A percentile compares a stretch with the other conserved stretches of the same genome.
phyloP scores from a whole-genome alignment of 2,329 filamentous ascomycete genomes.

The Dryadomyces quercus-mongolicae region DNA sequence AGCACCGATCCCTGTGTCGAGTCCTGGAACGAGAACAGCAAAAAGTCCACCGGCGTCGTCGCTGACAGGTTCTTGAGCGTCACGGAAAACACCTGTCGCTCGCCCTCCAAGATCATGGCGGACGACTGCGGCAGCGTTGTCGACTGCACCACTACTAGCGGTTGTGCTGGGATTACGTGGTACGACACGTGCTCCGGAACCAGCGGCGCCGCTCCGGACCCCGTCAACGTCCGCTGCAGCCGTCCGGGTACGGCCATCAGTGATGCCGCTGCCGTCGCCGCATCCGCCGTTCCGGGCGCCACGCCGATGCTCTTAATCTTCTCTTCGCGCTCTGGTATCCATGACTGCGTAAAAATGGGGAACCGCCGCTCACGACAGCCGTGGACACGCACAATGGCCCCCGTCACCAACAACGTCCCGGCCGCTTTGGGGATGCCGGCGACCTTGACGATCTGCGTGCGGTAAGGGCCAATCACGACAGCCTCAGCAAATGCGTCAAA shows the following conservation, averaged over 20 bases:
- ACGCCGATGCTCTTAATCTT: conserved; percentile 72
- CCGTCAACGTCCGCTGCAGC: conserved; percentile 20
- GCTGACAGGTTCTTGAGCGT: conserved; percentile 67
- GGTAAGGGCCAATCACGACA: conserved; percentile 65
- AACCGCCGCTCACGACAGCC: conserved; percentile 77
- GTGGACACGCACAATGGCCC: conserved; percentile 66
- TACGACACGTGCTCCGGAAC: conserved; percentile 45
- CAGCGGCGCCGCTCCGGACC: conserved; percentile 16
- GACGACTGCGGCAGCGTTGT: conserved; percentile 73
- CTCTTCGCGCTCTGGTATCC: conserved; percentile 54
- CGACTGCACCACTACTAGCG: conserved; percentile 61
- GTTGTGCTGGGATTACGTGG: conserved; percentile 70
- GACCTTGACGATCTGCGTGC: conserved; percentile 67
- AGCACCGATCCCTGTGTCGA: conserved; percentile 72
- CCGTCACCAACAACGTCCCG: conserved; percentile 62
- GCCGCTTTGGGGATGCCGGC: conserved; percentile 52
- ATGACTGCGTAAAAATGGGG: conserved; percentile 67
- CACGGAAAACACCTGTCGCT: conserved; percentile 64
- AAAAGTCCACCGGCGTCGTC: conserved; percentile 63
- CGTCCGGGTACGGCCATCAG: conserved; percentile 13
- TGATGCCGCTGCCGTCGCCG: conserved; percentile 26
- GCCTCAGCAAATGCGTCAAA: conserved; percentile 34
- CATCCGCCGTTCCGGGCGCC: conserved; percentile 28
- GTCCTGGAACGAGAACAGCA: conserved; percentile 82
- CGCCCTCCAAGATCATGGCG: conserved; percentile 87